Percentiles rank a stretch among this genome's conserved stretches.
phyloP scores from a whole-genome alignment of 2,329 filamentous ascomycete genomes.

The Aspergillus carbonarius region DNA sequence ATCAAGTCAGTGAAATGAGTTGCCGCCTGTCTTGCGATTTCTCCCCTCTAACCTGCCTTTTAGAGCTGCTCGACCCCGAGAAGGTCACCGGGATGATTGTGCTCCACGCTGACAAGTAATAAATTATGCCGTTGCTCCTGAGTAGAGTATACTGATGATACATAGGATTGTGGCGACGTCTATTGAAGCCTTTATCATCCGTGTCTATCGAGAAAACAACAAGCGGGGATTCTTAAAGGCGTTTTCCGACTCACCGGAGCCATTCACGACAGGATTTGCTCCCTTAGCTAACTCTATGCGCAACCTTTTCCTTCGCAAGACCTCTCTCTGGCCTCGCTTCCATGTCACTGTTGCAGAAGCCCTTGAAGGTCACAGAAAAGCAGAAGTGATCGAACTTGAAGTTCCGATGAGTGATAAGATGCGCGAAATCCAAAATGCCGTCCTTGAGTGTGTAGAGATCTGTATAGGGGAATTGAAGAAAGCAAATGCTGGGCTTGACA shows the following conservation, averaged over 20 bases:
- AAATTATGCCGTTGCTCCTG: not conserved
- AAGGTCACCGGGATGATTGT: constrained; percentile 84
- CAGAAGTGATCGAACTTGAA: constrained; percentile 95
- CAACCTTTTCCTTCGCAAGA: constrained; percentile 85
- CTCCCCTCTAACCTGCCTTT: constrained; percentile 13
- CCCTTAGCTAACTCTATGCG: constrained; percentile 88
- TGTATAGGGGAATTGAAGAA: constrained; percentile 94
- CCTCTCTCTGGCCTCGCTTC: constrained; percentile 88
- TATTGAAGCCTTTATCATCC: constrained; percentile 88
- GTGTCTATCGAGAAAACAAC: constrained; percentile 93
- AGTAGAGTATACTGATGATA: constrained; percentile 12
- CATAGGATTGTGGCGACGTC: constrained; percentile 75
- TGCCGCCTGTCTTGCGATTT: not conserved
- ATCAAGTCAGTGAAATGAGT: constrained; percentile 52
- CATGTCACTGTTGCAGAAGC: constrained; percentile 87
- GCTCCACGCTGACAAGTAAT: constrained; percentile 74
- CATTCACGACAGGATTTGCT: constrained; percentile 83
- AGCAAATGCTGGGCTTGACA: constrained; percentile 81
- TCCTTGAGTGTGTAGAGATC: constrained; percentile 93
- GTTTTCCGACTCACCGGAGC: constrained; percentile 90
- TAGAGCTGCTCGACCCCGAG: constrained; percentile 69
- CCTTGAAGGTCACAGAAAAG: constrained; percentile 85
- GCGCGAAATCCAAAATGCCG: constrained; percentile 88
- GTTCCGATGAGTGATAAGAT: constrained; percentile 94
- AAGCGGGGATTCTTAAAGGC: constrained; percentile 92